Conservation (phyloP, 306 rosid genomes). For the Biancaea sappan region DNA sequence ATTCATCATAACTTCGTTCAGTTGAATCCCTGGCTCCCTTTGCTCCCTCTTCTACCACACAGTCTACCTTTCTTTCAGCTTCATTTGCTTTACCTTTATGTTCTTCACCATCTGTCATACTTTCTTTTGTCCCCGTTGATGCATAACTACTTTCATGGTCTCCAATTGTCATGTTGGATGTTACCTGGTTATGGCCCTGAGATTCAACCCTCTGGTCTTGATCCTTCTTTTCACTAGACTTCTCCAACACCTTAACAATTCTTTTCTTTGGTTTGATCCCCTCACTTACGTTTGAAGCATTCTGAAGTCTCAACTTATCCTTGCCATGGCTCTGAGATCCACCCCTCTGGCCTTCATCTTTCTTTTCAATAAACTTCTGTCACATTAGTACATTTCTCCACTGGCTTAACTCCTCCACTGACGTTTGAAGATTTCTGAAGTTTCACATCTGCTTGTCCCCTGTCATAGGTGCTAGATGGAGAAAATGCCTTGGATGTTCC, state of each 20-base stretch:
- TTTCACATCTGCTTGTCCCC: background rate
- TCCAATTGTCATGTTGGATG: background rate
- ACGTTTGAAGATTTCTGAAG: background rate
- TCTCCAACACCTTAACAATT: constrained; percentile 32
- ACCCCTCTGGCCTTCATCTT: background rate
- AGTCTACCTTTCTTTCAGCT: background rate
- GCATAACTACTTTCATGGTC: background rate
- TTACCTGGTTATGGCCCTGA: constrained; percentile 1
- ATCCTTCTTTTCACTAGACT: constrained; percentile 27
- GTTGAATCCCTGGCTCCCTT: background rate
- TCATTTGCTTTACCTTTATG: background rate
- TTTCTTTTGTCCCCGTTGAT: constrained; percentile 1
- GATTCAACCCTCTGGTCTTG: background rate
- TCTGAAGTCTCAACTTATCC: background rate
- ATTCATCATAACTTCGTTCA: background rate
- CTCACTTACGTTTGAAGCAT: constrained; percentile 17
- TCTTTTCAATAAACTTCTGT: constrained; percentile 25
- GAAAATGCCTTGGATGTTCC: constrained; percentile 15
- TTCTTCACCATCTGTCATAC: constrained; percentile 1
- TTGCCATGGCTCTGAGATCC: constrained; percentile 14
- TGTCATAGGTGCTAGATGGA: constrained; percentile 16
- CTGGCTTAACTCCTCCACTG: constrained; percentile 24
- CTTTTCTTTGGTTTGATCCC: constrained; percentile 30
- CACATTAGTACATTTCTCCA: constrained; percentile 33
- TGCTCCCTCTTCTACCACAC: constrained; percentile 18